Evolutionary conservation across 306 rosid genomes (phyloP).

Genomic region (Trichosanthes truncata): DNA sequence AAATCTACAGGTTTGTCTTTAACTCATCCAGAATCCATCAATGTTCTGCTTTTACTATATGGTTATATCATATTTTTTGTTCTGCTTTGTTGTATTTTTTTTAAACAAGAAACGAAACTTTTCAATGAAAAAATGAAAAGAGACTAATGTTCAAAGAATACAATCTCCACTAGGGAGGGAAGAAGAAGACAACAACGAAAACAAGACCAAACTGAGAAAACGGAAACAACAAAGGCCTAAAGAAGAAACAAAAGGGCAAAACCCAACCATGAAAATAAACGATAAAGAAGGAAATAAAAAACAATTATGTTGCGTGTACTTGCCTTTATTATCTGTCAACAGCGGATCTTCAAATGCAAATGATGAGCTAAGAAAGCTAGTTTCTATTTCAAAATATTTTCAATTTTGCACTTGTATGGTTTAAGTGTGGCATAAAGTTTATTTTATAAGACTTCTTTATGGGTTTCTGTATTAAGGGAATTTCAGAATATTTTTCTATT

Average conservation of each 20-base stretch:
- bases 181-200: no score
- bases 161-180: no score
- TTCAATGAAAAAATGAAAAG: no score
- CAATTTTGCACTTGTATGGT: conserved; percentile 2
- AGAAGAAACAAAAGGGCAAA: no score
- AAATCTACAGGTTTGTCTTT: conserved; percentile 63
- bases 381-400: not conserved
- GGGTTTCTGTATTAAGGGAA: not conserved
- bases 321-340: not conserved
- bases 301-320: no score
- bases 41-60: not conserved
- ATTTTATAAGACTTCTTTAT: not conserved
- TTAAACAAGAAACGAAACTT: no score
- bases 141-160: no score
- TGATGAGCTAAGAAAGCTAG: not conserved
- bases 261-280: no score
- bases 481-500: not conserved
- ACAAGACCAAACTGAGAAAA: no score
- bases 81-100: not conserved
- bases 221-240: no score
- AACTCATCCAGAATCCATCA: not conserved
- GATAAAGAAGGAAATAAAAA: no score
- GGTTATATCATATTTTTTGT: not conserved
- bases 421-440: not conserved
- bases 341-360: not conserved